These are phyloP conservation scores for Angomonas ambiguus DNA, from an alignment of 208 protist species.

Conservation along the genomic window DNA sequence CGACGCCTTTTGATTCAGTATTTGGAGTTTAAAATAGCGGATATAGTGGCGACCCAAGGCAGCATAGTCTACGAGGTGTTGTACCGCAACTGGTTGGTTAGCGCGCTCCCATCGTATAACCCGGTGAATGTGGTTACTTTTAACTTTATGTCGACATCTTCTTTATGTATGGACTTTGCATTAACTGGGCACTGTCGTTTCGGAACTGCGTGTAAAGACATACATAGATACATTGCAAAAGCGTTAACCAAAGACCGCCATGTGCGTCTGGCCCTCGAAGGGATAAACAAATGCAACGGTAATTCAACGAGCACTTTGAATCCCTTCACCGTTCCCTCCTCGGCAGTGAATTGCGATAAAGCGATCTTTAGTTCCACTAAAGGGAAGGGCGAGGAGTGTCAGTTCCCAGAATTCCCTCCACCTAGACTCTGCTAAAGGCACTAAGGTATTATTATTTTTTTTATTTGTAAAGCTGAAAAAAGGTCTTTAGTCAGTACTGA, in stretches of 20 bases:
- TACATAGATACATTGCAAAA: slow-evolving; percentile 42
- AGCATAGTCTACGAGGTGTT: slow-evolving; percentile 46
- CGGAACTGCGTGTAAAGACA: slow-evolving; percentile 30
- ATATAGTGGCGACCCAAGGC: slow-evolving; percentile 38
- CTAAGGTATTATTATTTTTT: slow-evolving; percentile 1
- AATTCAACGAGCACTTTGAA: background rate
- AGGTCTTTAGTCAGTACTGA: background rate
- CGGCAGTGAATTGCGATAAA: background rate
- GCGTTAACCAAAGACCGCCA: slow-evolving; percentile 43
- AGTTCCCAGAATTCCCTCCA: background rate
- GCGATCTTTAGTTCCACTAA: background rate
- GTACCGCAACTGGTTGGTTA: slow-evolving; percentile 47
- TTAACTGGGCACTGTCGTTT: slow-evolving; percentile 36
- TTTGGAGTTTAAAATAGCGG: slow-evolving; percentile 46
- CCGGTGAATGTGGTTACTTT: slow-evolving; percentile 18
- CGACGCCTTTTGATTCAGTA: slow-evolving; percentile 41
- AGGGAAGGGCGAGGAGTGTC: background rate
- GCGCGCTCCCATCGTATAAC: slow-evolving; percentile 13
- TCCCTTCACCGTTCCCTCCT: background rate
- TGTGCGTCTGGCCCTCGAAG: slow-evolving; percentile 31
- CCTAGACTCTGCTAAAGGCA: background rate
- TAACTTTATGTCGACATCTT: slow-evolving; percentile 48
- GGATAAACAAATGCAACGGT: slow-evolving; percentile 28
- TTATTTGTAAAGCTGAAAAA: background rate
- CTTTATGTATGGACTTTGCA: slow-evolving; percentile 48